Conservation (phyloP, 1,139 yeast species). For the Kluyveromyces sp. region DNA sequence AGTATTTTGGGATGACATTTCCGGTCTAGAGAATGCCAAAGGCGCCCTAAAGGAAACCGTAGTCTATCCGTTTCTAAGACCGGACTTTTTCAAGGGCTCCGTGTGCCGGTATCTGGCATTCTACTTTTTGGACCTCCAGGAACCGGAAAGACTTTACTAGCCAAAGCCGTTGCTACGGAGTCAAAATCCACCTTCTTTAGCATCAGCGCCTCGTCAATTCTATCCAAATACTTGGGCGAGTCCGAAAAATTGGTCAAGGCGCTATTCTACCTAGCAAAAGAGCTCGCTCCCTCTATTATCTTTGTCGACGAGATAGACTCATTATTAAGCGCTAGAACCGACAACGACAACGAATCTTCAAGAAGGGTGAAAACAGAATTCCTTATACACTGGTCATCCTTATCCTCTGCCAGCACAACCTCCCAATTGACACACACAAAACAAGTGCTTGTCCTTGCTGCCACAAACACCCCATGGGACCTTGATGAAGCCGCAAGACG, state of each 20-base stretch:
- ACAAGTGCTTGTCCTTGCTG: conserved; percentile 51
- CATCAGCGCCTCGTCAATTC: conserved; percentile 52
- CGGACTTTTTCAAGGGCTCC: conserved; percentile 53
- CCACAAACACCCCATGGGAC: conserved; percentile 62
- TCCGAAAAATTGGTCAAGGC: conserved; percentile 57
- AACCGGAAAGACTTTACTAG: conserved; percentile 47
- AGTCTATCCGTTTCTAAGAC: conserved; percentile 57
- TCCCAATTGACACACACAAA: conserved; percentile 11
- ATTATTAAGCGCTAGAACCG: conserved; percentile 43
- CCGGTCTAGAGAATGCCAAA: conserved; percentile 51
- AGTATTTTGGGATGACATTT: conserved; percentile 57
- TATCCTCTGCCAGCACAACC: conserved; percentile 47
- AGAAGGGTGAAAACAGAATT: conserved; percentile 57
- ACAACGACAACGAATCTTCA: conserved; percentile 42
- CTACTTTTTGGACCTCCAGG: conserved; percentile 55
- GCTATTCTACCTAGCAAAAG: conserved; percentile 47
- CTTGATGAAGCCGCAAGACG: conserved; percentile 64
- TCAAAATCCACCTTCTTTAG: conserved; percentile 58
- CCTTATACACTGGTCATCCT: conserved; percentile 57
- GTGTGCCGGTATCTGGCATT: conserved; percentile 62
- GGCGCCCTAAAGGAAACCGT: conserved; percentile 56
- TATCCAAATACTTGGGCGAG: conserved; percentile 58
- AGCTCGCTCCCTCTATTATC: conserved; percentile 38
- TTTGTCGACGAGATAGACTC: conserved; percentile 61
- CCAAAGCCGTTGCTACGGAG: conserved; percentile 61